Percentiles rank a stretch among this genome's conserved stretches.
These are phyloP conservation scores for Cordyceps tenuipes DNA, from an alignment of 2,329 filamentous ascomycete species.

Conservation along the genomic window DNA sequence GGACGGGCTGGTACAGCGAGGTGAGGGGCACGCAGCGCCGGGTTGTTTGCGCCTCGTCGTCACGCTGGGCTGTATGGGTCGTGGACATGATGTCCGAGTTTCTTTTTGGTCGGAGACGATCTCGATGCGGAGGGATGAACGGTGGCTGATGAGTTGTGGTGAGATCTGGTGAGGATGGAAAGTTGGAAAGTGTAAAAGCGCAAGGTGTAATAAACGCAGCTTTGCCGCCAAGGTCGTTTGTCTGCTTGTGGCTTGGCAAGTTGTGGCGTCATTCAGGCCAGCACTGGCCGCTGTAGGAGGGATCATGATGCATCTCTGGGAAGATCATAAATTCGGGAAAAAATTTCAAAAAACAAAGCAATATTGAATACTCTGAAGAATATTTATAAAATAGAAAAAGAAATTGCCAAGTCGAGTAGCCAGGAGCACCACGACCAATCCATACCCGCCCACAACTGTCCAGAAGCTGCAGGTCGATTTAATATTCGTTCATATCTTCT, in stretches of 20 bases:
- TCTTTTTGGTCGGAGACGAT: not conserved
- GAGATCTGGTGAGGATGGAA: not conserved
- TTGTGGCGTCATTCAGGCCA: conserved; percentile 2
- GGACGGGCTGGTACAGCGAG: conserved; percentile 33
- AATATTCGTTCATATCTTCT: too few species aligned
- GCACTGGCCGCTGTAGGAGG: too few species aligned
- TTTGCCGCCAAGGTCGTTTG: not conserved
- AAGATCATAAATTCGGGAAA: not conserved
- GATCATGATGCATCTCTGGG: too few species aligned
- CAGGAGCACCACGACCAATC: not conserved
- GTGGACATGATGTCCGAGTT: not conserved
- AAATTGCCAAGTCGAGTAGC: not conserved
- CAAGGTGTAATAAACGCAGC: not conserved
- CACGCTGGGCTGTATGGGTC: conserved; percentile 19
- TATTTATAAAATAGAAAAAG: too few species aligned
- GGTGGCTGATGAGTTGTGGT: not conserved
- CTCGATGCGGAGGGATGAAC: not conserved
- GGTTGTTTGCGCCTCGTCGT: conserved; percentile 29
- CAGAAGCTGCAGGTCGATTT: too few species aligned
- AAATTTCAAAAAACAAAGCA: not conserved
- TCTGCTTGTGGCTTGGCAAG: too few species aligned
- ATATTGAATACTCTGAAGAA: not conserved
- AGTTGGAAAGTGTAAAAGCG: not conserved
- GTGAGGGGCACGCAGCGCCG: conserved; percentile 33
- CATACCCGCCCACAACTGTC: not conserved